A percentile compares a stretch with the other conserved stretches of the same genome.
These are phyloP conservation scores for Rhodosporidiobolus odoratus DNA, from an alignment of 768 basidiomycete genomes.

Conservation along the genomic window DNA sequence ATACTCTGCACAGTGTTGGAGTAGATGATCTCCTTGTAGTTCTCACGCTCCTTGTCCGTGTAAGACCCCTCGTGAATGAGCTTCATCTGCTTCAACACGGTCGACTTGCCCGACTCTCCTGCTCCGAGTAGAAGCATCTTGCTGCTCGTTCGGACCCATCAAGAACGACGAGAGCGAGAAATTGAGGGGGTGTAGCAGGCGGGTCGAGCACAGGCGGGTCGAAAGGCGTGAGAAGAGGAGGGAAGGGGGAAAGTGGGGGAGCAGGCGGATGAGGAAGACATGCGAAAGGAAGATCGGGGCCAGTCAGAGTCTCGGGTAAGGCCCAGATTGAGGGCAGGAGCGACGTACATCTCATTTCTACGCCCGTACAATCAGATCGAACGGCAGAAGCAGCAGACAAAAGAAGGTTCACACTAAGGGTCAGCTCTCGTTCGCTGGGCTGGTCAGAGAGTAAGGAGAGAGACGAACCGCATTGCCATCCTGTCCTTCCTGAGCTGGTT, in stretches of 20 bases:
- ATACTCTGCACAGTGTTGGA: constrained; percentile 90
- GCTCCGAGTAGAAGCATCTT: constrained; percentile 95
- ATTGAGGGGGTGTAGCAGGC: too few relatives aligned
- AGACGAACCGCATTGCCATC: constrained; percentile 53
- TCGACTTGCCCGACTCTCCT: constrained; percentile 95
- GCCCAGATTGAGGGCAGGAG: too few relatives aligned
- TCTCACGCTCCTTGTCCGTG: constrained; percentile 79
- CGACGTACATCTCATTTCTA: constrained; percentile 68
- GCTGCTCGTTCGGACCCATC: too few relatives aligned
- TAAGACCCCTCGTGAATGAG: constrained; percentile 88
- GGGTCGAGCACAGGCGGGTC: too few relatives aligned
- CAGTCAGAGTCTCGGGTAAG: fast-evolving
- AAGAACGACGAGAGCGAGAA: too few relatives aligned
- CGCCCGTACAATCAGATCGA: constrained; percentile 52
- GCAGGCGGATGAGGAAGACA: neutral
- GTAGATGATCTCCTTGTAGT: constrained; percentile 92
- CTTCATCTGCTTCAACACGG: constrained; percentile 94
- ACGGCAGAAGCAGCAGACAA: constrained; percentile 55
- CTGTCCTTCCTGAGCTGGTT: constrained; percentile 82
- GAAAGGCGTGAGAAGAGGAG: neutral
- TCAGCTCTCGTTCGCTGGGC: too few relatives aligned
- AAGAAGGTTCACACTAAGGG: too few relatives aligned
- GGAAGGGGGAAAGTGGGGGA: neutral
- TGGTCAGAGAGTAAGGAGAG: neutral
- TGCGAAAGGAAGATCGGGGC: neutral